phyloP scores from a whole-genome alignment of 768 basidiomycete genomes.

The Galerina sulciceps region DNA sequence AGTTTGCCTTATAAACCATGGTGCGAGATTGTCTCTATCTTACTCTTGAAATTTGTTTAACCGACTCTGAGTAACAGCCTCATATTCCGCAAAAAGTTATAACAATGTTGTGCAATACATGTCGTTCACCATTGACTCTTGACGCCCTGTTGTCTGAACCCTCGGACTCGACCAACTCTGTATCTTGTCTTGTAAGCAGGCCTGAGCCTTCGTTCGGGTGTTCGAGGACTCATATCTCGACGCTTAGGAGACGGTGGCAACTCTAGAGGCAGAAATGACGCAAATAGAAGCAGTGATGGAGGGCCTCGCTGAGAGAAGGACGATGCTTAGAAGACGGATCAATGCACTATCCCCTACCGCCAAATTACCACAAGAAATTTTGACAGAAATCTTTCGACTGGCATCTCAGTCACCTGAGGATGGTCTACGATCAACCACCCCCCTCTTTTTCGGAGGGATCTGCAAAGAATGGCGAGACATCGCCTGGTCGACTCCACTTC shows the following conservation, averaged over 20 bases:
- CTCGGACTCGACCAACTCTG: background rate
- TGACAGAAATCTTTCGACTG: constrained; percentile 22
- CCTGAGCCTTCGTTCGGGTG: background rate
- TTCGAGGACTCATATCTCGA: too few relatives aligned
- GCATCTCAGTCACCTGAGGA: constrained; percentile 7
- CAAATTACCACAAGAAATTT: constrained; percentile 20
- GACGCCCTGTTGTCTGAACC: background rate
- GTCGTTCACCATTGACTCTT: background rate
- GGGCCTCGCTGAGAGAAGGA: constrained; percentile 16
- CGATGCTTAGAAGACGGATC: constrained; percentile 19
- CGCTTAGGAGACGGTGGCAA: constrained; percentile 10
- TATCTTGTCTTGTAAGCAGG: background rate
- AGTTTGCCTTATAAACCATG: constrained; percentile 6
- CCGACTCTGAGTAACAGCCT: too few relatives aligned
- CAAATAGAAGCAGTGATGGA: constrained; percentile 21
- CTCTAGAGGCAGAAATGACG: constrained; percentile 20
- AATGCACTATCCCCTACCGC: constrained; percentile 21
- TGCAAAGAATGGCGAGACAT: constrained; percentile 23
- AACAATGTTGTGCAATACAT: constrained; percentile 5
- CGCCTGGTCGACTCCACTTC: constrained; percentile 21
- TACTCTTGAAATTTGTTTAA: background rate
- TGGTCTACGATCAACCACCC: constrained; percentile 1
- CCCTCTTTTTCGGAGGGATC: constrained; percentile 18
- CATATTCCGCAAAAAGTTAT: background rate
- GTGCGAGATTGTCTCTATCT: background rate